A percentile compares a stretch with the other conserved stretches of the same genome.
Conservation (phyloP, 805 yeast genomes). For the Diddensiella caesifluorescens region DNA sequence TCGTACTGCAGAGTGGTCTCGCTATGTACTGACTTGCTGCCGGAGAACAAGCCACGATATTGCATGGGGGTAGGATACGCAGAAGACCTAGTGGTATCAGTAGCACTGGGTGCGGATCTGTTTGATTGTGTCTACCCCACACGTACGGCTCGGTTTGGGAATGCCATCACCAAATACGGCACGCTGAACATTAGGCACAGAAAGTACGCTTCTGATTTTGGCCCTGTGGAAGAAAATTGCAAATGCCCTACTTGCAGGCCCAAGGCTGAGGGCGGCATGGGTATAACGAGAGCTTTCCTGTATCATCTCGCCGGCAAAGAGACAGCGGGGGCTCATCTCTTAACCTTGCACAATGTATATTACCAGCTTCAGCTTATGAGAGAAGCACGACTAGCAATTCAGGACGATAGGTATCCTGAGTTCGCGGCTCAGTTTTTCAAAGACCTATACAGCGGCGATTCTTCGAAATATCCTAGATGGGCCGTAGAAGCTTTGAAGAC, state of each 20-base stretch:
- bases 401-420: slow-evolving; percentile 35
- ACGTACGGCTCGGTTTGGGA: slow-evolving; percentile 41
- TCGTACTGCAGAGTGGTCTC: slow-evolving; percentile 38
- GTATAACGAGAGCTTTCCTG: slow-evolving; percentile 36
- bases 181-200: slow-evolving; percentile 33
- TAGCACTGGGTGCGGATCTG: slow-evolving; percentile 43
- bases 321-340: slow-evolving; percentile 41
- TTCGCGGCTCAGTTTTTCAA: slow-evolving; percentile 35
- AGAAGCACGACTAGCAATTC: slow-evolving; percentile 35
- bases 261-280: slow-evolving; percentile 32
- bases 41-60: slow-evolving; percentile 39
- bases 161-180: slow-evolving; percentile 39
- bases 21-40: slow-evolving; percentile 38
- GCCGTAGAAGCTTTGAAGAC: slow-evolving; percentile 37
- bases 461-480: slow-evolving; percentile 36
- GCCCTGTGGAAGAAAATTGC: slow-evolving; percentile 38
- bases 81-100: slow-evolving; percentile 42
- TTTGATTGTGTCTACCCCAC: slow-evolving; percentile 45
- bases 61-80: slow-evolving; percentile 47
- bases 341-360: slow-evolving; percentile 40
- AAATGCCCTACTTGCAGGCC: slow-evolving; percentile 37
- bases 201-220: slow-evolving; percentile 32
- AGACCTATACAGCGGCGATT: slow-evolving; percentile 32
- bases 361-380: slow-evolving; percentile 41
- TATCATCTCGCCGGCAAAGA: slow-evolving; percentile 37